phyloP scores from a whole-genome alignment of 2,329 filamentous ascomycete genomes.

The Phoma herbarum region DNA sequence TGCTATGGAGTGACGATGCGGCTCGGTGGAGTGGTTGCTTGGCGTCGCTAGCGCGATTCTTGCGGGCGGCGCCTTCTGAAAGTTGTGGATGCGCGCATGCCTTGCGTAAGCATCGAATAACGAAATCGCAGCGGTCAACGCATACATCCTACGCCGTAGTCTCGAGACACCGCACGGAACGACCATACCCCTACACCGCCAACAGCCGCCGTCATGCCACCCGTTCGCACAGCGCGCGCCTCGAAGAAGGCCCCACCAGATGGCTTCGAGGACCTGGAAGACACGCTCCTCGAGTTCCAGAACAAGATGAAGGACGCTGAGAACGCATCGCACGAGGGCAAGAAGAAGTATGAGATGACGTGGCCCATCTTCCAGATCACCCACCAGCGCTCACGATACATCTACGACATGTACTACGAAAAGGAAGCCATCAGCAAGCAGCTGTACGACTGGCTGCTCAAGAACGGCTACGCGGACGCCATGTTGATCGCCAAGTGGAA shows the following conservation, averaged over 20 bases:
- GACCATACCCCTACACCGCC: not conserved
- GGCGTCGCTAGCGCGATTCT: conserved; percentile 48
- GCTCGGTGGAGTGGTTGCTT: conserved; percentile 39
- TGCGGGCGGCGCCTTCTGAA: conserved; percentile 28
- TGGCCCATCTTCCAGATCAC: conserved; percentile 99
- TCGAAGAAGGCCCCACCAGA: conserved; percentile 85
- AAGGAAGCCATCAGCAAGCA: conserved; percentile 93
- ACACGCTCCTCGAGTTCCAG: conserved; percentile 82
- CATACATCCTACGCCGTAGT: not conserved
- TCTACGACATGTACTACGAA: conserved; percentile 98
- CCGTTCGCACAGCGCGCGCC: conserved; percentile 73
- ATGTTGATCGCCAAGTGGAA: conserved; percentile 99
- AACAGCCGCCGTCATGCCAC: conserved; percentile 67
- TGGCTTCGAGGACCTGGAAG: conserved; percentile 87
- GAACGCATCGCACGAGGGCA: conserved; percentile 79
- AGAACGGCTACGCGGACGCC: conserved; percentile 94
- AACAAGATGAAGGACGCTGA: conserved; percentile 97
- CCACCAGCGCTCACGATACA: conserved; percentile 90
- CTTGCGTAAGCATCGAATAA: conserved; percentile 9
- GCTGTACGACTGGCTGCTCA: conserved; percentile 94
- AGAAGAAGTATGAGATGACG: conserved; percentile 88
- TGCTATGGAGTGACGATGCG: conserved; percentile 44
- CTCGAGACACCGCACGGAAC: not conserved
- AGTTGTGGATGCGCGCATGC: conserved; percentile 25
- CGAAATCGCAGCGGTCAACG: not conserved